Conservation (phyloP, 2,329 filamentous ascomycete species). For the Alternaria gansuensis region DNA sequence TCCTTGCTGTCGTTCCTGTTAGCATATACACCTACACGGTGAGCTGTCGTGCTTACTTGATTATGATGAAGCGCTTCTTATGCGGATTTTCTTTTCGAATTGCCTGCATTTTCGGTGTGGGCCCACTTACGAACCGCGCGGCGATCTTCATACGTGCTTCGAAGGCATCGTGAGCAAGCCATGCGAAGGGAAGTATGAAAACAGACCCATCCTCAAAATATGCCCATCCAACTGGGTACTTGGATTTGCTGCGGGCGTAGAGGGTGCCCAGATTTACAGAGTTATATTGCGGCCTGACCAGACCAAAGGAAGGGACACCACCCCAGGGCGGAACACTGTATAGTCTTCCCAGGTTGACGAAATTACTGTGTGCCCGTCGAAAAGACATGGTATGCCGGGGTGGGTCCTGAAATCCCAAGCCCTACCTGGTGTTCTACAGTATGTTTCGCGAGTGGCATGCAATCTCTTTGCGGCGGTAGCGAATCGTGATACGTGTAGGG, state of each 20-base stretch:
- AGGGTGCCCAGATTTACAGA: conserved; percentile 30
- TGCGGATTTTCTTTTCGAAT: conserved; percentile 7
- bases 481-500: conserved; percentile 4
- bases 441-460: not conserved
- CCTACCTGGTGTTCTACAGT: conserved; percentile 3
- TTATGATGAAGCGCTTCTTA: conserved; percentile 22
- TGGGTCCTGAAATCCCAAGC: not conserved
- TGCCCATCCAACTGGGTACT: conserved; percentile 23
- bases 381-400: conserved; percentile 13
- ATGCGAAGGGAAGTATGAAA: conserved; percentile 20
- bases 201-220: conserved; percentile 40
- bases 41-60: conserved; percentile 20
- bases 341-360: conserved; percentile 25
- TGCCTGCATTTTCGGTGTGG: conserved; percentile 21
- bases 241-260: conserved; percentile 8
- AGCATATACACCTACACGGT: not conserved
- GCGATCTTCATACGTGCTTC: conserved; percentile 30
- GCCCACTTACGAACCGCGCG: conserved; percentile 22
- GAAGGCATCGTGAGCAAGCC: conserved; percentile 24
- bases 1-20: conserved; percentile 15
- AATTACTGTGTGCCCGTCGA: conserved; percentile 19
- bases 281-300: conserved; percentile 9
- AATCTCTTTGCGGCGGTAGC: not conserved
- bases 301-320: not conserved
- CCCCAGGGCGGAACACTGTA: conserved; percentile 20